Conservation (phyloP, 2,329 filamentous ascomycete genomes). For the Aspergillus chevalieri region DNA sequence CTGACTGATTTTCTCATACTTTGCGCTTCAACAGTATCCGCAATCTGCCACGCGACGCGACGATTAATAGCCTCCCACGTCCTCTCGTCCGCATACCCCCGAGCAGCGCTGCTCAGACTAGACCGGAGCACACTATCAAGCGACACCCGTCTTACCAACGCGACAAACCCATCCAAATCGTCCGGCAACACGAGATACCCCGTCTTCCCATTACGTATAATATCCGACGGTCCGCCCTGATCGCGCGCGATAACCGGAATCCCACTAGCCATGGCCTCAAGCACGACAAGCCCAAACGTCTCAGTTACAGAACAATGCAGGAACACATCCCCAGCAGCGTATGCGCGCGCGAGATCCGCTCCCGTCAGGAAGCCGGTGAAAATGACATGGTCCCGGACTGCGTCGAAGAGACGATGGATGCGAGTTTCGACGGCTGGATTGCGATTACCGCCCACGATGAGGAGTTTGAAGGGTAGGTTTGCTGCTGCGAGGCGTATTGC, state of each 20-base stretch:
- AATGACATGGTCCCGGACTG: constrained; percentile 51
- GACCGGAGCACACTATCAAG: constrained; percentile 40
- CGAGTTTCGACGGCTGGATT: constrained; percentile 58
- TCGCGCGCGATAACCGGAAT: constrained; percentile 64
- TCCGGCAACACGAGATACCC: constrained; percentile 57
- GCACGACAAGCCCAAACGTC: constrained; percentile 64
- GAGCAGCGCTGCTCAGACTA: constrained; percentile 44
- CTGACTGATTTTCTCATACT: neutral
- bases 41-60: constrained; percentile 60
- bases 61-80: constrained; percentile 70
- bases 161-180: constrained; percentile 56
- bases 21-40: constrained; percentile 34
- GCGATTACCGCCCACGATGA: constrained; percentile 63
- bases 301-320: constrained; percentile 66
- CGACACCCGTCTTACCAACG: constrained; percentile 47
- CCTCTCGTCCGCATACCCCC: constrained; percentile 54
- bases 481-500: constrained; percentile 50
- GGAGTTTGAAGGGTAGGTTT: constrained; percentile 56
- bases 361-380: constrained; percentile 63
- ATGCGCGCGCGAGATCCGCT: constrained; percentile 56
- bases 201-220: constrained; percentile 53
- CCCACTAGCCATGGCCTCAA: constrained; percentile 66
- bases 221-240: constrained; percentile 64
- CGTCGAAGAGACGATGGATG: constrained; percentile 55
- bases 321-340: constrained; percentile 64